These are phyloP conservation scores for Leishmania lainsoni DNA, from an alignment of 208 protist genomes.

Conservation along the genomic window DNA sequence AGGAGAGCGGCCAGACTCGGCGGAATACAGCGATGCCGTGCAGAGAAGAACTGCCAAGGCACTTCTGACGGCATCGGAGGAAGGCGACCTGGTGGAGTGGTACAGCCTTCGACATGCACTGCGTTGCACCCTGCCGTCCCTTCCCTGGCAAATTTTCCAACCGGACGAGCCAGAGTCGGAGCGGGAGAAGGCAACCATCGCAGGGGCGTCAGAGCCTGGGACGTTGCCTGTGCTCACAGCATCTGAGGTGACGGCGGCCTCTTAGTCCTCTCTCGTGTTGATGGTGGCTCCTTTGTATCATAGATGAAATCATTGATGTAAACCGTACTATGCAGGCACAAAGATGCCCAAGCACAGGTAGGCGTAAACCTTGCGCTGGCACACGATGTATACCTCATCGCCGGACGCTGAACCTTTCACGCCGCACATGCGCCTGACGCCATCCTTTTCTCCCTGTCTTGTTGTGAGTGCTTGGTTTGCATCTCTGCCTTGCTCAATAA, in stretches of 20 bases:
- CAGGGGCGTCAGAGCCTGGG: not conserved
- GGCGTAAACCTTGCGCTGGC: not conserved
- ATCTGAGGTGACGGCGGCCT: not conserved
- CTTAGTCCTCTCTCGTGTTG: not conserved
- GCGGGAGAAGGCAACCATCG: not conserved
- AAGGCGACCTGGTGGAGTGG: conserved; percentile 64
- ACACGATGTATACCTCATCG: not conserved
- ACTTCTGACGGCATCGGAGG: conserved; percentile 36
- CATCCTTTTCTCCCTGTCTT: not conserved
- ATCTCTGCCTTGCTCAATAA: not conserved
- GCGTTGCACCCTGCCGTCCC: conserved; percentile 35
- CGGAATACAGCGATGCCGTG: not conserved
- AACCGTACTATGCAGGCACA: not conserved
- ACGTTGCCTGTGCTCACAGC: not conserved
- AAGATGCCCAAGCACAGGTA: not conserved
- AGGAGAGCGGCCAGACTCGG: not conserved
- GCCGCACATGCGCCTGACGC: not conserved
- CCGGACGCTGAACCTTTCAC: not conserved
- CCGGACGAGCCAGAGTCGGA: conserved; percentile 11
- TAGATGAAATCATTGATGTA: not conserved
- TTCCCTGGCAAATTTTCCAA: conserved; percentile 49
- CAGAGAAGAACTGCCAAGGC: conserved; percentile 20
- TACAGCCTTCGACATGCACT: conserved; percentile 62
- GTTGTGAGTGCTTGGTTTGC: not conserved
- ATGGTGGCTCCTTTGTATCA: not conserved